These are phyloP conservation scores for Tuber aestivum DNA, from an alignment of 495 filamentous ascomycete genomes.

Conservation along the genomic window DNA sequence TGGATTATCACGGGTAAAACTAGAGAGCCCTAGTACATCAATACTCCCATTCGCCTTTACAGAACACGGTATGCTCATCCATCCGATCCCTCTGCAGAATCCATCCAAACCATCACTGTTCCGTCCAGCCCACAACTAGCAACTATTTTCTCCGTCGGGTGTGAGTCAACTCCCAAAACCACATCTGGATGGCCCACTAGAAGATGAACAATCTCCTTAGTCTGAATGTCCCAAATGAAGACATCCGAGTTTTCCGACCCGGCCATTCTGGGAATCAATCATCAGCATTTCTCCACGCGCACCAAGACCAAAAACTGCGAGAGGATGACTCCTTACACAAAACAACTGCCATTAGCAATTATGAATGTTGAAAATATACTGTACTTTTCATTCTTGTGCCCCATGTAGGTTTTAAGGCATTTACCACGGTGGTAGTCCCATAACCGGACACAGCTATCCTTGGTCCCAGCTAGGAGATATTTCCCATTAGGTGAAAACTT, in stretches of 20 bases:
- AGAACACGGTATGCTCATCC: neutral
- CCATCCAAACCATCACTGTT: slow-evolving; percentile 58
- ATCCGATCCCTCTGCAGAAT: slow-evolving; percentile 23
- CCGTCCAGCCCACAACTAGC: slow-evolving; percentile 61
- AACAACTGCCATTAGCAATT: slow-evolving; percentile 50
- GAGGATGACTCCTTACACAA: slow-evolving; percentile 52
- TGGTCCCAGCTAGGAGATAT: slow-evolving; percentile 81
- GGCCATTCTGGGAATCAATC: slow-evolving; percentile 48
- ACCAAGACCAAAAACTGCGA: neutral
- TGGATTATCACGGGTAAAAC: neutral
- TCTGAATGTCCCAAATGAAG: slow-evolving; percentile 81
- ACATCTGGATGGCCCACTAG: slow-evolving; percentile 66
- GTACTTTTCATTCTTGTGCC: slow-evolving; percentile 77
- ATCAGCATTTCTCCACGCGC: neutral
- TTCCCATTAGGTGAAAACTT: slow-evolving; percentile 90
- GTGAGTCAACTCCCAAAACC: slow-evolving; percentile 78
- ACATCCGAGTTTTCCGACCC: slow-evolving; percentile 84
- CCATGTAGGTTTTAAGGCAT: slow-evolving; percentile 94
- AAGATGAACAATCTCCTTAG: slow-evolving; percentile 72
- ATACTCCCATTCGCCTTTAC: neutral
- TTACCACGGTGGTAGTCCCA: slow-evolving; percentile 90
- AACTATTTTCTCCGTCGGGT: slow-evolving; percentile 47
- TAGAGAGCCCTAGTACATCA: neutral
- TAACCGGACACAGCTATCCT: slow-evolving; percentile 81
- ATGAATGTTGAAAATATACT: slow-evolving; percentile 75